Base-by-base conservation (phyloP, 345 rosid species). In the Pseudoturritis turrita region DNA sequence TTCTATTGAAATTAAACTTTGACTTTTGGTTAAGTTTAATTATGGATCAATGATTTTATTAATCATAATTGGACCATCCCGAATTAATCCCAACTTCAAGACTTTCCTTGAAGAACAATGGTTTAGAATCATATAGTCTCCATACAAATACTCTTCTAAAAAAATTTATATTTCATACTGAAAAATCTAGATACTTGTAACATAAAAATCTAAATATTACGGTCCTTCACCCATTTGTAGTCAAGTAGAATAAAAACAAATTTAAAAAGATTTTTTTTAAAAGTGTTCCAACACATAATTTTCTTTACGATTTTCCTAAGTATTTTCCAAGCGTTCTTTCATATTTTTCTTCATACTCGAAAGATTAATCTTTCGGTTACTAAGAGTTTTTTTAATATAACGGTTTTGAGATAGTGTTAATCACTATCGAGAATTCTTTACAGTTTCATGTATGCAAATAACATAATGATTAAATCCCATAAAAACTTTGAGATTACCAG, bases 401-500 rank as follows among this genome's bases (percentile, higher is more conserved):
- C 12, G 1, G 21, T 59, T 0, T 60, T 33, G 9, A 4, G 5
- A 4, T 23, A 39, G 21, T 22, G 14, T 8, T 40, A 41, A n/a
- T 5, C 15, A 61, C 23, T 61, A n/a, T 60, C 0, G 4, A n/a
- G 10, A 2, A 7, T 7, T 33, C 2, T 33, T 7, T 2, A 41
- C 3, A 14, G 19, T 60, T 39, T 0, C 11, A 12, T 7, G 12
- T 37, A 9, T 61, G 6, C 10, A 41, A n/a, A 10, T 5, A 5
- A 25, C 25, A 23, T 15, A 33, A 8, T 33, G 36, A 33, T 3
- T 33, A 33, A n/a, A 33, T 28, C 31, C 31, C 31, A 28, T 28
- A 4, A 28, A 28, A 28, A 8, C 9, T 8, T 10, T 2, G 37
- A 33, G 44, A 63, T 26, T 86, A 93, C 97, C 97, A 0, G 92